These are phyloP conservation scores for Paraurostyla sp. DNA, from an alignment of 73 alveolate species.

Conservation along the genomic window DNA sequence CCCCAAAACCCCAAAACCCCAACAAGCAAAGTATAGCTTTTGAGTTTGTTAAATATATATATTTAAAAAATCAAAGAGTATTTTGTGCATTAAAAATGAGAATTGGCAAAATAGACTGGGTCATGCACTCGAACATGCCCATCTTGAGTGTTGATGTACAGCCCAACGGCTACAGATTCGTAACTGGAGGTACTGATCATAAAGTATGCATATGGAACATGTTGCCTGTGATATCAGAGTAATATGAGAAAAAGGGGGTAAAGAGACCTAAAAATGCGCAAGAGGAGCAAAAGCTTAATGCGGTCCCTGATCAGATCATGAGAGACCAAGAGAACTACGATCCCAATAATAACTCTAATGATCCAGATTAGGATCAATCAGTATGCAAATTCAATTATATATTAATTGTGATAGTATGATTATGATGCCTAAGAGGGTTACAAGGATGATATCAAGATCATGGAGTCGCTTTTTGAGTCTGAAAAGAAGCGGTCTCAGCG, in stretches of 20 bases:
- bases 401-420: slow-evolving; percentile 8
- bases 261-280: slow-evolving; percentile 39
- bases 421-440: slow-evolving; percentile 21
- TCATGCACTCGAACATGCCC: slow-evolving; percentile 61
- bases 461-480: slow-evolving; percentile 60
- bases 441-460: slow-evolving; percentile 21
- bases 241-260: slow-evolving; percentile 50
- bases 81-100: too few relatives aligned
- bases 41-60: too few relatives aligned
- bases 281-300: background rate
- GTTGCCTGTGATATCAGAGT: slow-evolving; percentile 60
- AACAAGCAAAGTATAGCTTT: too few relatives aligned
- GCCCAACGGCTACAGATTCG: slow-evolving; percentile 73
- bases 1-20: too few relatives aligned
- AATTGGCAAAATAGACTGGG: slow-evolving; percentile 70
- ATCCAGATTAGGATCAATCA: background rate
- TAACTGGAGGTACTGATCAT: slow-evolving; percentile 76
- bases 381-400: too few relatives aligned
- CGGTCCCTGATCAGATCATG: background rate
- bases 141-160: slow-evolving; percentile 70
- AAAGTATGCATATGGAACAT: slow-evolving; percentile 73
- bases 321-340: background rate
- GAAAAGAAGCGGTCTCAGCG: slow-evolving; percentile 53
- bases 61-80: too few relatives aligned
- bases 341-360: background rate